These are phyloP conservation scores for Coniella vitis DNA, from an alignment of 2,329 filamentous ascomycete genomes.

Conservation along the genomic window DNA sequence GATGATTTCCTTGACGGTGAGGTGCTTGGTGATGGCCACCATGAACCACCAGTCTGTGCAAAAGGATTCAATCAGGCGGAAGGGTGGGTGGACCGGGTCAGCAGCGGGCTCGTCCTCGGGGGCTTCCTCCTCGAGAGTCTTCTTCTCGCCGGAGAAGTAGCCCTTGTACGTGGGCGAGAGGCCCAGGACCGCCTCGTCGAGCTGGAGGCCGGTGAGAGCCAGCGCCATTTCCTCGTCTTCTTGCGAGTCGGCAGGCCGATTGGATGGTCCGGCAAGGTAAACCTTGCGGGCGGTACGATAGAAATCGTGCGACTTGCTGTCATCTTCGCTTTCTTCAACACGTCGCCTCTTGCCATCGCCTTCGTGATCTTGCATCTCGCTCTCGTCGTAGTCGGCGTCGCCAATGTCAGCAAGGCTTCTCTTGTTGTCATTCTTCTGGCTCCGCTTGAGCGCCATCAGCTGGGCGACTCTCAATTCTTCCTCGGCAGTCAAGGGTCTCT, in stretches of 20 bases:
- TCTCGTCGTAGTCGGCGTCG: no score
- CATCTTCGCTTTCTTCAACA: no score
- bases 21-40: conserved; percentile 46
- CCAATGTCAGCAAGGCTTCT: no score
- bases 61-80: conserved; percentile 38
- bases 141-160: neutral
- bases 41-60: conserved; percentile 44
- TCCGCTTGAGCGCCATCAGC: neutral
- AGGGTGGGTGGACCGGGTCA: conserved; percentile 11
- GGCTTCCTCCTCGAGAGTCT: neutral
- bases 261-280: conserved; percentile 7
- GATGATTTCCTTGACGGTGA: conserved; percentile 51
- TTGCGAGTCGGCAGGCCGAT: neutral
- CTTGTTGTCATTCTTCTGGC: neutral
- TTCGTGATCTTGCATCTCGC: no score
- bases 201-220: neutral
- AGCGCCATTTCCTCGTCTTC: neutral
- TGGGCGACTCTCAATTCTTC: neutral
- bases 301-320: neutral
- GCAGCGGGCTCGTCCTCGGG: neutral
- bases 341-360: no score
- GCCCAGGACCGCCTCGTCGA: conserved; percentile 9
- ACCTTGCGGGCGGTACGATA: conserved; percentile 8
- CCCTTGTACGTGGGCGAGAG: conserved; percentile 7
- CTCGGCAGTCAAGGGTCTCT: neutral